These are phyloP conservation scores for Dothideomycetes sp. DNA, from an alignment of 2,329 filamentous ascomycete species.

Conservation along the genomic window DNA sequence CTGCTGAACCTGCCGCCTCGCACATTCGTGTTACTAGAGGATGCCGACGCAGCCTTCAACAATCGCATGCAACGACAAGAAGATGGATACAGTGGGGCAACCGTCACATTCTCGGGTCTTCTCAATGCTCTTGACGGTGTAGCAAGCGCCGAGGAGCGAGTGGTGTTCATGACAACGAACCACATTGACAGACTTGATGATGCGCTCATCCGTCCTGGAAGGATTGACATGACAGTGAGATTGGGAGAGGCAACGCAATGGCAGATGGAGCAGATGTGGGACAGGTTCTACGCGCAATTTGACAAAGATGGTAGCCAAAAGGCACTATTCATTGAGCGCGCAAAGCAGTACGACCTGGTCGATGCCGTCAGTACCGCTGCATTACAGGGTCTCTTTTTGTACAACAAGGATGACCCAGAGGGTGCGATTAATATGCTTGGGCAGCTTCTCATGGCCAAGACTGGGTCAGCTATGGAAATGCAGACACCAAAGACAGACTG, in stretches of 20 bases:
- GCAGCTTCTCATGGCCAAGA: constrained; percentile 14
- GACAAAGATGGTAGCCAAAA: constrained; percentile 54
- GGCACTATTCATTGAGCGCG: constrained; percentile 57
- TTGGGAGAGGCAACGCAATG: constrained; percentile 79
- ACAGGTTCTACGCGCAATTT: constrained; percentile 82
- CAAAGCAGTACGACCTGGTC: constrained; percentile 61
- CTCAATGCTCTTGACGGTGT: constrained; percentile 66
- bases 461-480: not conserved
- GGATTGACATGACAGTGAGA: constrained; percentile 85
- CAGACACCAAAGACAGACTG: not conserved
- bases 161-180: constrained; percentile 91
- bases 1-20: constrained; percentile 75
- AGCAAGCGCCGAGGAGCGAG: constrained; percentile 87
- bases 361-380: constrained; percentile 73
- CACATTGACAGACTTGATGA: constrained; percentile 83
- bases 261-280: constrained; percentile 82
- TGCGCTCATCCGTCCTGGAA: constrained; percentile 78
- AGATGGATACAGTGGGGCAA: constrained; percentile 77
- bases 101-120: constrained; percentile 87
- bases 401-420: constrained; percentile 84
- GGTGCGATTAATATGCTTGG: constrained; percentile 55
- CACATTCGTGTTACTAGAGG: constrained; percentile 75
- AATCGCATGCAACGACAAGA: constrained; percentile 66
- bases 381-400: constrained; percentile 86
- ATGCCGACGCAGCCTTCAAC: constrained; percentile 82